Evolutionary conservation across 257 asterid genomes (phyloP), one percentile per base, ranked within the genome.

Genomic region (Hygrophila difformis): DNA sequence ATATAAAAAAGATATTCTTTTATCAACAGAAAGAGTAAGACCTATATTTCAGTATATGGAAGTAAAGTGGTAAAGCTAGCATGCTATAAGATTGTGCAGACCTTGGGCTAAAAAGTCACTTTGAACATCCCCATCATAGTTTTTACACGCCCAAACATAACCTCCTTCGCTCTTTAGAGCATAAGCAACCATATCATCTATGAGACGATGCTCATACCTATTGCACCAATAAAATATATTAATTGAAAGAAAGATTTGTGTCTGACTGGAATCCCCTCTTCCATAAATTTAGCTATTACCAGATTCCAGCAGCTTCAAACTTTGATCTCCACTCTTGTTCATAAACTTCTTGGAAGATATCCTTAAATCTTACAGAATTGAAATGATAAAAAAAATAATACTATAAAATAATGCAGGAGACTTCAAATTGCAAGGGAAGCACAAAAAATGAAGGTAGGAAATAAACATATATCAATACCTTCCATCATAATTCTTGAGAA

Each of bases 131-230:
- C 99, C 99, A 33, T 91, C 99, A 42, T 91, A 91, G 59, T 91
- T 91, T 66, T 91, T 91, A 76, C 99, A 91, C 8, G 99, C 99
- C 99, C 99, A 91, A n/a, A 91, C 96, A 59, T 91, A 86, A 35
- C 93, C 96, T 55, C 99, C 99, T 12, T 86, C 95, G 7, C 95
- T 91, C 81, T 91, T 91, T 39, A 91, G 68, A 62, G 99, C 88
- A 66, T 86, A 86, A 50, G 99, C 99, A 66, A 91, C 99, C 96
- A 91, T 91, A 58, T 91, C 99, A 74, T 91, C 99, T 21, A 91
- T 91, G 15, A 91, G 96, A 46, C 94, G 96, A 61, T 86, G 99
- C 56, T 91, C 99, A 19, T 91, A 91, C 98, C 98, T 89, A 43
- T 62, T 56, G 56, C 33, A 10, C 4, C n/a, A n/a, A n/a, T 43